A percentile compares a stretch with the other conserved stretches of the same genome.
Evolutionary conservation across 805 yeast species (phyloP).

Genomic region (Ogataea polymorpha): DNA sequence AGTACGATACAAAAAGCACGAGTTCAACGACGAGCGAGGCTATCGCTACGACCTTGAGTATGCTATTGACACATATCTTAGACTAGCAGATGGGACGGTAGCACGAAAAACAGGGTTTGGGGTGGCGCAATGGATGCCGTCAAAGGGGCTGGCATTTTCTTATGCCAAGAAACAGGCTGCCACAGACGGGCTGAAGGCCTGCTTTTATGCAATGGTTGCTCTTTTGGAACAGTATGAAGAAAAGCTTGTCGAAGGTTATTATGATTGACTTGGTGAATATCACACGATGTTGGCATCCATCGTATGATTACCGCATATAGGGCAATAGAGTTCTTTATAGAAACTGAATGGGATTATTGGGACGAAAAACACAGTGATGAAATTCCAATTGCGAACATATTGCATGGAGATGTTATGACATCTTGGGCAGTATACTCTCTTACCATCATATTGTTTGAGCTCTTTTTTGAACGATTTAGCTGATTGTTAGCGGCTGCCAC

Average conservation of each 20-base stretch:
- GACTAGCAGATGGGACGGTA: conserved; percentile 43
- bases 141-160: conserved; percentile 34
- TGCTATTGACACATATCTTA: conserved; percentile 34
- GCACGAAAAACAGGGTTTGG: conserved; percentile 41
- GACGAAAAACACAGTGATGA: conserved; percentile 25
- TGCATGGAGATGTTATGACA: conserved; percentile 30
- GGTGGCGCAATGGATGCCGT: conserved; percentile 32
- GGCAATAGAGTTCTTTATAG: conserved; percentile 24
- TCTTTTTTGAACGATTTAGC: conserved; percentile 15
- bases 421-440: conserved; percentile 23
- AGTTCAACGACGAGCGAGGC: conserved; percentile 20
- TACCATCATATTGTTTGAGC: conserved; percentile 11
- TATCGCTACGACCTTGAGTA: conserved; percentile 16
- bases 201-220: conserved; percentile 37
- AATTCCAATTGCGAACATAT: conserved; percentile 21
- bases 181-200: conserved; percentile 42
- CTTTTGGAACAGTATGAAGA: conserved; percentile 30
- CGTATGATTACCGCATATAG: conserved; percentile 22
- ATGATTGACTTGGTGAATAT: conserved; percentile 7
- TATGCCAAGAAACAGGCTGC: conserved; percentile 47
- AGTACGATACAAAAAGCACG: conserved; percentile 9
- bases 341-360: conserved; percentile 27
- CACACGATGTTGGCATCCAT: conserved; percentile 11
- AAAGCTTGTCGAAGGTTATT: conserved; percentile 25
- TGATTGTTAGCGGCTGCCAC: conserved; percentile 1